These are phyloP conservation scores for Adansonia grandidieri DNA, from an alignment of 441 rosid species.

Conservation along the genomic window DNA sequence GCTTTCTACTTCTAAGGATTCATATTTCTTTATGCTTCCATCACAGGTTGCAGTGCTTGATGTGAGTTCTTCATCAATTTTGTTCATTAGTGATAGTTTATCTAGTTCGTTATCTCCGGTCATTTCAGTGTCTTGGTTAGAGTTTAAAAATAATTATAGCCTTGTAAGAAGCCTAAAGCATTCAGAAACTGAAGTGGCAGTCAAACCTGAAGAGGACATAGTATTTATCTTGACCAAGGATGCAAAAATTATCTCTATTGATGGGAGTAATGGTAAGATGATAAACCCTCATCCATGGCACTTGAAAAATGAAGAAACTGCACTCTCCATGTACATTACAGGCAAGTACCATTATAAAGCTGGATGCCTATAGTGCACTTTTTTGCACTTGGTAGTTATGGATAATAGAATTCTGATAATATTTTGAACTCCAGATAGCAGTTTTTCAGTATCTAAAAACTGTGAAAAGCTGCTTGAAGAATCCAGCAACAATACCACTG, in stretches of 20 bases:
- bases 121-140: constrained; percentile 52
- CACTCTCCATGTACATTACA: constrained; percentile 62
- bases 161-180: constrained; percentile 41
- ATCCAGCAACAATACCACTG: constrained; percentile 32
- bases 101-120: constrained; percentile 50
- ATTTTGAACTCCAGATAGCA: constrained; percentile 40
- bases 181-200: constrained; percentile 37
- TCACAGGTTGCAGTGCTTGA: constrained; percentile 68
- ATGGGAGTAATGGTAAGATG: constrained; percentile 42
- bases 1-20: constrained; percentile 26
- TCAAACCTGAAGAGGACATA: constrained; percentile 42
- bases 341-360: constrained; percentile 49
- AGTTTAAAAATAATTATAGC: constrained; percentile 34
- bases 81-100: constrained; percentile 48
- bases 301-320: constrained; percentile 50
- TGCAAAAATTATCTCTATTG: constrained; percentile 46
- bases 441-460: constrained; percentile 30
- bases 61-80: constrained; percentile 50
- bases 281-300: constrained; percentile 51
- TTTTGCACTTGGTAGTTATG: constrained; percentile 12
- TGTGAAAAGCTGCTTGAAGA: constrained; percentile 36
- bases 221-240: constrained; percentile 57
- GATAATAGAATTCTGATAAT: constrained; percentile 26
- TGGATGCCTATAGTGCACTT: constrained; percentile 1
- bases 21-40: constrained; percentile 29